These are phyloP conservation scores for Candida sp. DNA, from an alignment of 1,139 yeast genomes.

Conservation along the genomic window DNA sequence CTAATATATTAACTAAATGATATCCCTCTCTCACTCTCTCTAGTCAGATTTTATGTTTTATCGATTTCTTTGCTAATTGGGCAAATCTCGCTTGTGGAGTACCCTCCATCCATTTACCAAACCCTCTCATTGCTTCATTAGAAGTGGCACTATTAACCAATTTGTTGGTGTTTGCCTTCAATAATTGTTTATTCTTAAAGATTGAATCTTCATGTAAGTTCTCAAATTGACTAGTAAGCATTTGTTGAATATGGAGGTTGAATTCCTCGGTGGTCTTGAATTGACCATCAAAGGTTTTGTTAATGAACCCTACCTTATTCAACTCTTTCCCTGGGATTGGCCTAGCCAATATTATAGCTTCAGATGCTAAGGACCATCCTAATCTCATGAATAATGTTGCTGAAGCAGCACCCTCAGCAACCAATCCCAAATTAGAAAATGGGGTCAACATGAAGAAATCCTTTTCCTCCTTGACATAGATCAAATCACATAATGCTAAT, in stretches of 20 bases:
- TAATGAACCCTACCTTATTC: constrained; percentile 56
- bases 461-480: constrained; percentile 60
- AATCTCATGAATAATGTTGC: constrained; percentile 65
- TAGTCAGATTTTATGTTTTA: constrained; percentile 51
- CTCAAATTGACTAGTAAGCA: constrained; percentile 42
- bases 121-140: constrained; percentile 66
- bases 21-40: neutral
- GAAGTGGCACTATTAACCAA: constrained; percentile 53
- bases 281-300: constrained; percentile 42
- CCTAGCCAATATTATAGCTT: constrained; percentile 67
- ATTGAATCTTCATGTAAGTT: constrained; percentile 59
- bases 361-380: constrained; percentile 73
- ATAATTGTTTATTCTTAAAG: constrained; percentile 57
- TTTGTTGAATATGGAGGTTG: constrained; percentile 49
- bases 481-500: constrained; percentile 71
- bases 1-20: too few species aligned
- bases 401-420: constrained; percentile 79
- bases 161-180: constrained; percentile 44
- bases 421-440: constrained; percentile 79
- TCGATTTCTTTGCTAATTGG: constrained; percentile 50
- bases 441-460: constrained; percentile 68
- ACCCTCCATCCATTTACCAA: constrained; percentile 68
- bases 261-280: constrained; percentile 57
- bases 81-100: constrained; percentile 70
- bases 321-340: constrained; percentile 65